phyloP scores from a whole-genome alignment of 2,329 filamentous ascomycete species.

The Ascochyta lentis region DNA sequence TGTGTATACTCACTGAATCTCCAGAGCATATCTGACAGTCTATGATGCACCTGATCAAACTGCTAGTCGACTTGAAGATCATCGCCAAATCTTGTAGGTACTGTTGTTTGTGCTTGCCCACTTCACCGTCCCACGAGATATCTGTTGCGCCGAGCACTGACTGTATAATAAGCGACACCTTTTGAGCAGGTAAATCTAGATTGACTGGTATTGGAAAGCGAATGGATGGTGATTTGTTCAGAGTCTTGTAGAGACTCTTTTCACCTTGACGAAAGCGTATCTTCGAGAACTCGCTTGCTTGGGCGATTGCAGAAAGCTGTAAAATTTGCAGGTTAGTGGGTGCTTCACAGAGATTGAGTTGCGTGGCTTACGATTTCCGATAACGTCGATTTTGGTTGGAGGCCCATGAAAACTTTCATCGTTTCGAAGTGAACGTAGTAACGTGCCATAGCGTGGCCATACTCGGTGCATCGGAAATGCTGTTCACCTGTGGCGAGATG shows the following conservation, averaged over 20 bases:
- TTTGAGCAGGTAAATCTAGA: slow-evolving; percentile 71
- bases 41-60: slow-evolving; percentile 76
- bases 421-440: slow-evolving; percentile 83
- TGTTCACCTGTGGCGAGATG: slow-evolving; percentile 61
- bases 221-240: slow-evolving; percentile 73
- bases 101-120: slow-evolving; percentile 61
- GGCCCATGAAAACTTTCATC: slow-evolving; percentile 72
- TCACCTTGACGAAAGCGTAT: slow-evolving; percentile 74
- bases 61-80: slow-evolving; percentile 72
- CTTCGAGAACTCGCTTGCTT: slow-evolving; percentile 75
- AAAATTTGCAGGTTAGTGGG: slow-evolving; percentile 8
- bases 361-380: slow-evolving; percentile 69
- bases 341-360: not conserved
- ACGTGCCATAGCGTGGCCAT: slow-evolving; percentile 80
- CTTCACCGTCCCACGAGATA: slow-evolving; percentile 59
- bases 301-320: slow-evolving; percentile 70
- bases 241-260: slow-evolving; percentile 70
- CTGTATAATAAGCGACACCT: slow-evolving; percentile 80
- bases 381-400: slow-evolving; percentile 66
- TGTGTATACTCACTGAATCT: slow-evolving; percentile 72
- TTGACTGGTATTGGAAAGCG: slow-evolving; percentile 74
- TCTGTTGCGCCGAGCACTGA: slow-evolving; percentile 73
- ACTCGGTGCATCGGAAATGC: slow-evolving; percentile 69
- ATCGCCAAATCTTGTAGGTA: slow-evolving; percentile 66
- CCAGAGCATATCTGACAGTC: slow-evolving; percentile 70